These are phyloP conservation scores for Hanseniaspora uvarum DNA, from an alignment of 1,139 yeast species.

Conservation along the genomic window DNA sequence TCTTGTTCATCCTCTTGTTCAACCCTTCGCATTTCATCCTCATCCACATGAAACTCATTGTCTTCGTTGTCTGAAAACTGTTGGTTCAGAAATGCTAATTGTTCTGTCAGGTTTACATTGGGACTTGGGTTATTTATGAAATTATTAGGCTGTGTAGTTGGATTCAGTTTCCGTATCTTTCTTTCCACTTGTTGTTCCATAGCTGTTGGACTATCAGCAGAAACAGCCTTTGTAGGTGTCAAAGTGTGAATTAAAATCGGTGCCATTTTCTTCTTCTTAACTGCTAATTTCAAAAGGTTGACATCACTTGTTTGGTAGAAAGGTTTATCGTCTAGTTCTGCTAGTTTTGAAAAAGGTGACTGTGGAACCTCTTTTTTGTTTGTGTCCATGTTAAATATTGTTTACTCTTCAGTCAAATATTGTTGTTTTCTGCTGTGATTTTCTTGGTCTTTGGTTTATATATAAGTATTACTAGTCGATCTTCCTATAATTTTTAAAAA, in stretches of 20 bases:
- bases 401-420: not conserved
- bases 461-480: not conserved
- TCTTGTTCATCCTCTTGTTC: conserved; percentile 16
- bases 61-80: conserved; percentile 15
- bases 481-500: not conserved
- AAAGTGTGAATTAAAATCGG: conserved; percentile 10
- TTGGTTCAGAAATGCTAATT: conserved; percentile 12
- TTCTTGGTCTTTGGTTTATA: no score
- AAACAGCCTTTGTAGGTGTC: conserved; percentile 9
- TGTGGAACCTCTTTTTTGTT: not conserved
- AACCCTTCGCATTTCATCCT: conserved; percentile 11
- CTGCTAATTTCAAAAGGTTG: conserved; percentile 2
- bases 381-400: not conserved
- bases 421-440: no score
- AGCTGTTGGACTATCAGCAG: not conserved
- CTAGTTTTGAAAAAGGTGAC: conserved; percentile 1
- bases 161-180: not conserved
- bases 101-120: conserved; percentile 5
- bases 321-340: conserved; percentile 3
- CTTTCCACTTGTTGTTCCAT: not conserved
- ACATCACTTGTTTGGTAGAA: not conserved
- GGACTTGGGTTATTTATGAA: not conserved
- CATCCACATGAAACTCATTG: conserved; percentile 14
- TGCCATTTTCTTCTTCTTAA: conserved; percentile 4
- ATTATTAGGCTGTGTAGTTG: not conserved